phyloP scores from a whole-genome alignment of 2,329 filamentous ascomycete genomes.

The Scedosporium apiospermum region DNA sequence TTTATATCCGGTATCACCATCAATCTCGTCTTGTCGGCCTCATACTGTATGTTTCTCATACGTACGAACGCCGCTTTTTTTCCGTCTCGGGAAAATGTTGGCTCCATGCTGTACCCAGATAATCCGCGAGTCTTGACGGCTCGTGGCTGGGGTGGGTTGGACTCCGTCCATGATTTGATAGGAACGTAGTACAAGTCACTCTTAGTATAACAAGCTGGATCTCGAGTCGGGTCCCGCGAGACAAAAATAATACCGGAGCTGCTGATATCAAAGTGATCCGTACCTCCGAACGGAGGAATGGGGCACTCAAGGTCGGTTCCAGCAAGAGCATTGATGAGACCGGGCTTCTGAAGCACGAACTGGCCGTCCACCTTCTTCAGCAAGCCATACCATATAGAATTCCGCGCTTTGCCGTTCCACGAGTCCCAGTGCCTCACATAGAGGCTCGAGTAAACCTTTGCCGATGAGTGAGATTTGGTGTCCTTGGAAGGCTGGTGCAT shows the following conservation, averaged over 20 bases:
- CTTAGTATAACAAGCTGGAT: constrained; percentile 68
- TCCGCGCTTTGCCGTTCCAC: constrained; percentile 60
- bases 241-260: constrained; percentile 60
- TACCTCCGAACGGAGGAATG: constrained; percentile 68
- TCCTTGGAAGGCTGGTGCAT: constrained; percentile 58
- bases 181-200: constrained; percentile 70
- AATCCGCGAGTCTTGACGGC: constrained; percentile 44
- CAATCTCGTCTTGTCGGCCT: constrained; percentile 66
- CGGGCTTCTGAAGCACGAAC: constrained; percentile 31
- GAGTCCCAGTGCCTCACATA: constrained; percentile 79
- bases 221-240: constrained; percentile 62
- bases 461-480: constrained; percentile 51
- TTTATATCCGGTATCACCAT: constrained; percentile 53
- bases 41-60: constrained; percentile 70
- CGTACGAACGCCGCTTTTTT: constrained; percentile 64
- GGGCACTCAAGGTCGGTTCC: constrained; percentile 54
- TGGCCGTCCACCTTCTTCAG: constrained; percentile 34
- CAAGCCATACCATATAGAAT: constrained; percentile 63
- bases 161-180: constrained; percentile 49
- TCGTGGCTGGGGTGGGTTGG: constrained; percentile 37
- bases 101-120: constrained; percentile 55
- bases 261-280: constrained; percentile 71
- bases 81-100: constrained; percentile 67
- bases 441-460: constrained; percentile 62
- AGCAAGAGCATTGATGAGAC: constrained; percentile 55